These are phyloP conservation scores for Podospora fimiseda DNA, from an alignment of 495 filamentous ascomycete genomes.

Conservation along the genomic window DNA sequence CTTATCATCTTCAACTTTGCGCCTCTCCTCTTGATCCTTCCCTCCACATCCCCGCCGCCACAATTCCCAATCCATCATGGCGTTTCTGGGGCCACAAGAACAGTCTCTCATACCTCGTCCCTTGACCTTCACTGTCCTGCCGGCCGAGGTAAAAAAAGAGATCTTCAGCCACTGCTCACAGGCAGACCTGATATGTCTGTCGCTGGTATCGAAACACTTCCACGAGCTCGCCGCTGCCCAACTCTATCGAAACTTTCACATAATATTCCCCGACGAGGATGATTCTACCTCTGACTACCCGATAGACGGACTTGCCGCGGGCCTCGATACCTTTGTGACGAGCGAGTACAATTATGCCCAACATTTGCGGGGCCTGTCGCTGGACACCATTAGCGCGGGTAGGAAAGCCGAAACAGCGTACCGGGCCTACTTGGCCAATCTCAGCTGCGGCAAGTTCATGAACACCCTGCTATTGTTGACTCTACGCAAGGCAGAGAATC, in stretches of 20 bases:
- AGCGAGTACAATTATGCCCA: constrained; percentile 56
- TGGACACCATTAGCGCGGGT: constrained; percentile 44
- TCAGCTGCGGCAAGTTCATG: constrained; percentile 54
- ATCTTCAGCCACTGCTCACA: constrained; percentile 43
- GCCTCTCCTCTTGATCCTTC: no score
- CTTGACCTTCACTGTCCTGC: constrained; percentile 37
- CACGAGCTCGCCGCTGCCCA: constrained; percentile 48
- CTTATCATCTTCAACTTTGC: no score
- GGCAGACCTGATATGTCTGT: constrained; percentile 46
- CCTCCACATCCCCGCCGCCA: no score
- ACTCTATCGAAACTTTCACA: constrained; percentile 53
- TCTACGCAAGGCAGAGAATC: constrained; percentile 43
- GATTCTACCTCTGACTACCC: constrained; percentile 38
- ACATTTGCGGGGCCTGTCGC: constrained; percentile 44
- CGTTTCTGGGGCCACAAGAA: constrained; percentile 7
- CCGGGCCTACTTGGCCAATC: constrained; percentile 38
- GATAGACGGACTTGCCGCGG: constrained; percentile 47
- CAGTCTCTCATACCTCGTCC: constrained; percentile 7
- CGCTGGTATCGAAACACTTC: constrained; percentile 50
- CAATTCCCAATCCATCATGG: constrained; percentile 15
- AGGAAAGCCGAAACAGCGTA: constrained; percentile 41
- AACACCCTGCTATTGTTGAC: constrained; percentile 54
- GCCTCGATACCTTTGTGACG: constrained; percentile 52
- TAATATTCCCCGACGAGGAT: constrained; percentile 51
- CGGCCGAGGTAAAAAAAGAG: constrained; percentile 44